Percentiles rank a stretch among this genome's conserved stretches.
Conservation (phyloP, 140 eudicot genomes). For the Bidens hawaiensis region DNA sequence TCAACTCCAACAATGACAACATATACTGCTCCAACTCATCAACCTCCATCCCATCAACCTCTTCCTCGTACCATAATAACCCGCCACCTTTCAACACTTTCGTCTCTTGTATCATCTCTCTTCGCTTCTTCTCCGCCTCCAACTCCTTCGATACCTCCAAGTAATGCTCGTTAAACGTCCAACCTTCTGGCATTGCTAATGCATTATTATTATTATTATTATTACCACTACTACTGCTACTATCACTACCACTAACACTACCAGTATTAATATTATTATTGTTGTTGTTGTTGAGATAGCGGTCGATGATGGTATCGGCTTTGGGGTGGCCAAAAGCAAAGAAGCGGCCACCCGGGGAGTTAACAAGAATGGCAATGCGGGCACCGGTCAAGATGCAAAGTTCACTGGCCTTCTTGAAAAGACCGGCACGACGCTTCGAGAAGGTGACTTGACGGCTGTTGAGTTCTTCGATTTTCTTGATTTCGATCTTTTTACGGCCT, state of each 20-base stretch:
- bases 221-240: too few relatives aligned
- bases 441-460: slow-evolving; percentile 35
- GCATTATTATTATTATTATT: background rate
- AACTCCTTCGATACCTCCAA: slow-evolving; percentile 16
- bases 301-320: slow-evolving; percentile 15
- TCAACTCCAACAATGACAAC: slow-evolving; percentile 17
- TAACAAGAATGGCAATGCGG: slow-evolving; percentile 19
- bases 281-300: background rate
- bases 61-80: slow-evolving; percentile 21
- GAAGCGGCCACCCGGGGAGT: slow-evolving; percentile 28
- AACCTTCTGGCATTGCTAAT: background rate
- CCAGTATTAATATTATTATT: background rate
- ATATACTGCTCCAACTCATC: slow-evolving; percentile 23
- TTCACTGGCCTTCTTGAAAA: slow-evolving; percentile 33
- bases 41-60: slow-evolving; percentile 12
- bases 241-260: too few relatives aligned
- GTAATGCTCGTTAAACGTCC: slow-evolving; percentile 25
- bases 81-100: background rate
- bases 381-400: slow-evolving; percentile 33
- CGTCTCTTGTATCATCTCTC: slow-evolving; percentile 2
- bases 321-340: slow-evolving; percentile 29
- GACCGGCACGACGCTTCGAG: slow-evolving; percentile 34
- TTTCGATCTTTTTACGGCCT: slow-evolving; percentile 30
- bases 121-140: slow-evolving; percentile 23
- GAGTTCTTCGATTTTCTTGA: slow-evolving; percentile 24